phyloP scores from a whole-genome alignment of 345 rosid genomes.

The Hypericum androsaemum region DNA sequence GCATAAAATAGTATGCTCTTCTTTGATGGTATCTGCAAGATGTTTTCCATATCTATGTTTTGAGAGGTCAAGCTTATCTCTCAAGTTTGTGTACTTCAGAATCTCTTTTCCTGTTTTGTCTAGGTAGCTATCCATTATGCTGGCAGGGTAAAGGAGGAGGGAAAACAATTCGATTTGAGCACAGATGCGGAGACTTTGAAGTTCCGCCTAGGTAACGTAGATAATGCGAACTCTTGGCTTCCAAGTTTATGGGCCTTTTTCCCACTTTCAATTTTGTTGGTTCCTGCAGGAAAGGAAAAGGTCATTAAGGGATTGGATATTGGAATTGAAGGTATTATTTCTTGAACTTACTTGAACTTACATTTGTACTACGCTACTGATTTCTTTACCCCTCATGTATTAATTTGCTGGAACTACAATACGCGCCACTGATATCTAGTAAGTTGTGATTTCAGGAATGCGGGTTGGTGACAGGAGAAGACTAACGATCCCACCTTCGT shows the following conservation, averaged over 20 bases:
- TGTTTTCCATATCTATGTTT: background rate
- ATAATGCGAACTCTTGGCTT: background rate
- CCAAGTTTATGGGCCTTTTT: background rate
- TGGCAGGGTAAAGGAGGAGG: conserved; percentile 39
- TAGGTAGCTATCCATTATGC: conserved; percentile 41
- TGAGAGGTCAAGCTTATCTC: background rate
- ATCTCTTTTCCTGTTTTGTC: conserved; percentile 3
- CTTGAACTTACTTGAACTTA: too few species aligned
- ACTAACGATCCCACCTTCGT: conserved; percentile 56
- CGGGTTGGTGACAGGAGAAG: conserved; percentile 65
- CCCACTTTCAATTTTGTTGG: background rate
- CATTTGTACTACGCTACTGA: too few species aligned
- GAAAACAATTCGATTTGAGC: conserved; percentile 39
- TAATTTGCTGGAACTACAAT: background rate
- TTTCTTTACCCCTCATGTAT: background rate
- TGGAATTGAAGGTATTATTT: conserved; percentile 46
- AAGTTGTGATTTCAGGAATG: conserved; percentile 34
- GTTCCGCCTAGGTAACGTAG: conserved; percentile 40
- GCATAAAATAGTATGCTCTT: background rate
- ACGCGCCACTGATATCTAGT: background rate
- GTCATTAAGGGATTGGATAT: conserved; percentile 40
- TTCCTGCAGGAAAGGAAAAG: conserved; percentile 28
- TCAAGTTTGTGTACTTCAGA: background rate
- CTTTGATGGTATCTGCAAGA: background rate
- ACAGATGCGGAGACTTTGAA: conserved; percentile 24